phyloP scores from a whole-genome alignment of 108 stramenopile species.

The Licmophora abbreviata region DNA sequence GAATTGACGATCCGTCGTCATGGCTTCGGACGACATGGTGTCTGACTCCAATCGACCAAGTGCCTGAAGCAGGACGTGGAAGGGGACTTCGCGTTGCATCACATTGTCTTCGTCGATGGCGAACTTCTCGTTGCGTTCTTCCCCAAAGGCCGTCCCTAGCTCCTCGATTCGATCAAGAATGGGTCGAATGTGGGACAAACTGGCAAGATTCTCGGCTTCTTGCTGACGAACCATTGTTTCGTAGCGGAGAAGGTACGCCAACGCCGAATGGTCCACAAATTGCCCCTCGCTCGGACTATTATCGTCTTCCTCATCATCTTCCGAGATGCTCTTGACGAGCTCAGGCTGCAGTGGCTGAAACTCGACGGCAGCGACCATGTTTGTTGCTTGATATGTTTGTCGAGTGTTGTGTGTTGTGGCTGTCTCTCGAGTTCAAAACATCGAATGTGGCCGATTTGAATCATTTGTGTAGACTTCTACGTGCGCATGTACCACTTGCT shows the following conservation, averaged over 20 bases:
- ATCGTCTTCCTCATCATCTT: constrained; percentile 9
- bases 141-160: not conserved
- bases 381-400: too few relatives aligned
- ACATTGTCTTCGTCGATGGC: constrained; percentile 1
- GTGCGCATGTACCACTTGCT: too few relatives aligned
- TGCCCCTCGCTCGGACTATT: not conserved
- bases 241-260: constrained; percentile 41
- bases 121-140: not conserved
- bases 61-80: constrained; percentile 18
- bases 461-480: too few relatives aligned
- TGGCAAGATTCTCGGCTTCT: constrained; percentile 41
- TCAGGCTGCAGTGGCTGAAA: too few relatives aligned
- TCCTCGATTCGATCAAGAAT: constrained; percentile 24
- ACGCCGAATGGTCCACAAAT: constrained; percentile 2
- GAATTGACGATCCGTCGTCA: constrained; percentile 40
- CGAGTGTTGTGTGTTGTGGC: not conserved
- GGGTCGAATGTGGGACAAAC: constrained; percentile 29
- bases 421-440: not conserved
- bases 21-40: constrained; percentile 10
- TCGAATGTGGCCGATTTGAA: too few relatives aligned
- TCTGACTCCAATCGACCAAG: constrained; percentile 15
- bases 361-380: too few relatives aligned
- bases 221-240: constrained; percentile 67
- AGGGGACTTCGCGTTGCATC: constrained; percentile 19
- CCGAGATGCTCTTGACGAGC: constrained; percentile 11